These are phyloP conservation scores for Trichoderma atroviride DNA, from an alignment of 2,329 filamentous ascomycete species.

Conservation along the genomic window DNA sequence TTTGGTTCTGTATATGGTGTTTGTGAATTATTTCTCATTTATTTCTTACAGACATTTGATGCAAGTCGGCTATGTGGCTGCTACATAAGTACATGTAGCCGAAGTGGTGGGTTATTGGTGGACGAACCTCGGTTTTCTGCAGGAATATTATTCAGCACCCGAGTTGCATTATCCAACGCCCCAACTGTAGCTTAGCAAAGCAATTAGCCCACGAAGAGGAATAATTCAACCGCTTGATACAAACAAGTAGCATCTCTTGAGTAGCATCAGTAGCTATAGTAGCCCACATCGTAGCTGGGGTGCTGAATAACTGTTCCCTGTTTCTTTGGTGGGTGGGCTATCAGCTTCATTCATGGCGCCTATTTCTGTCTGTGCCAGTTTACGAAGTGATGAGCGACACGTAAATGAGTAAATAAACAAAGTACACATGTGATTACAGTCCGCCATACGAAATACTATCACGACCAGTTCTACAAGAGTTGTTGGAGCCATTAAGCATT, in stretches of 20 bases:
- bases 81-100: neutral
- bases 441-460: neutral
- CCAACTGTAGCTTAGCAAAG: too few species aligned
- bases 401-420: neutral
- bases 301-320: too few species aligned
- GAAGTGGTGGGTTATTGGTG: neutral
- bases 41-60: neutral
- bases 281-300: too few species aligned
- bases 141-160: too few species aligned
- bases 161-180: too few species aligned
- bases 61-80: neutral
- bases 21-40: neutral
- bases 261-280: too few species aligned
- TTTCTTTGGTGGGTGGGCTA: neutral
- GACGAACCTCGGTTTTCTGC: neutral
- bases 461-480: neutral
- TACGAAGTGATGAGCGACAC: neutral
- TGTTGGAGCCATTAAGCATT: neutral
- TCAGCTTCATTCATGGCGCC: neutral
- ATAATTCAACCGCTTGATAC: too few species aligned
- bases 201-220: too few species aligned
- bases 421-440: neutral
- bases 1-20: neutral
- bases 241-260: too few species aligned
- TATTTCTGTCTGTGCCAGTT: neutral